phyloP scores from a whole-genome alignment of 2,329 filamentous ascomycete species.

The Diplodia intermedia region DNA sequence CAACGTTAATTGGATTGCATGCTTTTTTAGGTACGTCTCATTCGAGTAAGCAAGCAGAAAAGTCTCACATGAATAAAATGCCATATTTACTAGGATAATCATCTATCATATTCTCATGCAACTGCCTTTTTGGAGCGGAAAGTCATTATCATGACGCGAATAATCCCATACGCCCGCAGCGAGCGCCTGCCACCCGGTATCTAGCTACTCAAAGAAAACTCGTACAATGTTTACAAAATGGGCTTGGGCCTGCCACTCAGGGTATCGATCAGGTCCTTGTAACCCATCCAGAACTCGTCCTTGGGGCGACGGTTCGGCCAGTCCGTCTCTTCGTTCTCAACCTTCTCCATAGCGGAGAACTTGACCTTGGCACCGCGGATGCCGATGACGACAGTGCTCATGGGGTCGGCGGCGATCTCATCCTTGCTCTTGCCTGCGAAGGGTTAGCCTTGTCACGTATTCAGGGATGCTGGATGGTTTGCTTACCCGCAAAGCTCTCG shows the following conservation, averaged over 20 bases:
- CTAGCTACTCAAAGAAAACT: conserved; percentile 25
- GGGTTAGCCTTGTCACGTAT: neutral
- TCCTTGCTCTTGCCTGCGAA: conserved; percentile 61
- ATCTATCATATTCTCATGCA: conserved; percentile 32
- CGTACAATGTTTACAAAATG: conserved; percentile 7
- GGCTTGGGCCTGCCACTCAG: conserved; percentile 69
- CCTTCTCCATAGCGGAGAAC: conserved; percentile 80
- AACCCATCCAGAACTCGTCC: conserved; percentile 80
- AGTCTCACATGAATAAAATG: neutral
- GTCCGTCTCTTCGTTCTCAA: conserved; percentile 88
- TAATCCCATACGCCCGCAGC: conserved; percentile 17
- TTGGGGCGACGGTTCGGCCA: conserved; percentile 89
- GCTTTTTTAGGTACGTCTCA: neutral
- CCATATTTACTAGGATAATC: conserved; percentile 14
- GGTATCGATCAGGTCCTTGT: conserved; percentile 84
- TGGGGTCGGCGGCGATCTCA: conserved; percentile 74
- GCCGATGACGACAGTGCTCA: conserved; percentile 83
- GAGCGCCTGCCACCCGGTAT: conserved; percentile 28
- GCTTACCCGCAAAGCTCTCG: conserved; percentile 69
- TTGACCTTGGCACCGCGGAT: conserved; percentile 88
- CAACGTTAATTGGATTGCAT: neutral
- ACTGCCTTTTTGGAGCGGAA: conserved; percentile 15
- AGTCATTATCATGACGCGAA: conserved; percentile 28
- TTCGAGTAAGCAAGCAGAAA: no score
- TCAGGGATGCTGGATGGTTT: neutral